Evolutionary conservation across 2,329 filamentous ascomycete species (phyloP).

Genomic region (Fonsecaea pedrosoi): DNA sequence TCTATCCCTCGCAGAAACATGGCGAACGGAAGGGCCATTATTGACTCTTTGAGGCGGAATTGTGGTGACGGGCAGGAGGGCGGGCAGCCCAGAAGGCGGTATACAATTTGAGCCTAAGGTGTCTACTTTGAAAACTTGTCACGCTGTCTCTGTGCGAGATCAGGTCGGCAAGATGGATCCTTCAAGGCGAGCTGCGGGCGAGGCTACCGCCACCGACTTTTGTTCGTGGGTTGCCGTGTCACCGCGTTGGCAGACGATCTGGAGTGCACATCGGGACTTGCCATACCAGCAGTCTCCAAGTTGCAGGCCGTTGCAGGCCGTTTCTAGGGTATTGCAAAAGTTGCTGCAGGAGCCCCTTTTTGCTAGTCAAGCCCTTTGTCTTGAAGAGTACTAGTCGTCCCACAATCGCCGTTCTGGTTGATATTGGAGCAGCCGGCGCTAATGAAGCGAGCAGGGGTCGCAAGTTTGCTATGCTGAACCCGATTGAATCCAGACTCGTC

Average conservation of each 20-base stretch:
- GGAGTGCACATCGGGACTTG: neutral
- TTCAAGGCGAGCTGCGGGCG: neutral
- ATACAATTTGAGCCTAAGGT: neutral
- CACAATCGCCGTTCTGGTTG: neutral
- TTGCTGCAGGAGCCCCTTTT: conserved; percentile 1
- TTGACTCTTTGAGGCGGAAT: neutral
- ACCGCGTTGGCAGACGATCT: neutral
- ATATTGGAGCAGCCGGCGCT: conserved; percentile 1
- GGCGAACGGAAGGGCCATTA: conserved; percentile 9
- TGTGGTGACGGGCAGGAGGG: neutral
- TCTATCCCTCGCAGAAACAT: conserved; percentile 14
- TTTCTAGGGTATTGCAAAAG: neutral
- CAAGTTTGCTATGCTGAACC: neutral
- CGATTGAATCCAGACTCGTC: neutral
- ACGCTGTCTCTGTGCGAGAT: neutral
- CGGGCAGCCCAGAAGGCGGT: neutral
- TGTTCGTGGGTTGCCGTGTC: neutral
- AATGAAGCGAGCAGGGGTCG: neutral
- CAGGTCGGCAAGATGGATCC: conserved; percentile 1
- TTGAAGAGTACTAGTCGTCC: neutral
- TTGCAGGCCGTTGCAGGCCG: neutral
- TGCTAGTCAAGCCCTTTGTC: neutral
- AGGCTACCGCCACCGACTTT: neutral
- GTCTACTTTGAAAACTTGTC: neutral
- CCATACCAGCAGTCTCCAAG: neutral